Evolutionary conservation across 192 early-diverging fungal species (phyloP).

Genomic region (Pecoramyces ruminantium): DNA sequence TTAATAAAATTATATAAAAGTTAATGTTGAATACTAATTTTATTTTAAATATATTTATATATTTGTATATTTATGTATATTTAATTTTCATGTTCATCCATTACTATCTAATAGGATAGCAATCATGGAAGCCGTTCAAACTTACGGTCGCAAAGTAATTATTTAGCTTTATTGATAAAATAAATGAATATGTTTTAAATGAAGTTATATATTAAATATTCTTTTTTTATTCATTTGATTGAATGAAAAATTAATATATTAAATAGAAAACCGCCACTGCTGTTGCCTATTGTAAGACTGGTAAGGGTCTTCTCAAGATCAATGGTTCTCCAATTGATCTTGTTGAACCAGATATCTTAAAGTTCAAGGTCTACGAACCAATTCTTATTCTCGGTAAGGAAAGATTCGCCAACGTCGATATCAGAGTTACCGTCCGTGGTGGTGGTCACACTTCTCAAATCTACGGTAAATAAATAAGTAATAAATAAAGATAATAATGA

Average conservation of each 20-base stretch:
- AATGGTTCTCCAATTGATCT: conserved; percentile 94
- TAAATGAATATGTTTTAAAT: too few species aligned
- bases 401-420: conserved; percentile 89
- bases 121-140: conserved; percentile 52
- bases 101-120: conserved; percentile 1
- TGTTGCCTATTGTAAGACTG: conserved; percentile 97
- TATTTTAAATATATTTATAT: too few species aligned
- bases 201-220: too few species aligned
- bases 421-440: conserved; percentile 89
- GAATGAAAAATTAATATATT: conserved; percentile 8
- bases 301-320: conserved; percentile 89
- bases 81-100: background rate
- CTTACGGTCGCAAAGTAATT: conserved; percentile 59
- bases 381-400: conserved; percentile 91
- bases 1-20: too few species aligned
- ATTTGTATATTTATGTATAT: too few species aligned
- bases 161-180: too few species aligned
- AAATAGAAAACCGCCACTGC: conserved; percentile 95
- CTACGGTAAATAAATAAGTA: conserved; percentile 52
- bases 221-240: too few species aligned
- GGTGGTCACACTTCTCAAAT: conserved; percentile 96
- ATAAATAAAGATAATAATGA: too few species aligned
- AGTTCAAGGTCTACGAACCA: conserved; percentile 97
- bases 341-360: conserved; percentile 90
- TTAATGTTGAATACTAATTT: too few species aligned